Evolutionary conservation across 768 basidiomycete genomes (phyloP).

Genomic region (Leccinellum luteum): DNA sequence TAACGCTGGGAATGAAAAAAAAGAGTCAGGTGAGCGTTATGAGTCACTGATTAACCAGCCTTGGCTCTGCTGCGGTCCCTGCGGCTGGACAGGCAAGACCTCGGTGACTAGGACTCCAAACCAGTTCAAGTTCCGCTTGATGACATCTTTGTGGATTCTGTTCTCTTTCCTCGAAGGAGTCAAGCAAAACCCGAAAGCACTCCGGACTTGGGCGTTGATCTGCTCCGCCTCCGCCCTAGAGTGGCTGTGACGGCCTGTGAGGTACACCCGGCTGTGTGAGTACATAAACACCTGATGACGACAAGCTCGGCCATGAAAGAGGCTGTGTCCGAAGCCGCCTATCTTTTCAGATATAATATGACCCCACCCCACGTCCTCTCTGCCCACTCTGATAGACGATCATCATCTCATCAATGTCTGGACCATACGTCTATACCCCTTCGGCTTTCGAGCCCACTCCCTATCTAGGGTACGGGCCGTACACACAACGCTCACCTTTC

Average conservation of each 20-base stretch:
- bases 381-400: not conserved
- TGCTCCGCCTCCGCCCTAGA: not conserved
- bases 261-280: not conserved
- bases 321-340: constrained; percentile 13
- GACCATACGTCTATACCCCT: constrained; percentile 44
- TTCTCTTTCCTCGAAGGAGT: not conserved
- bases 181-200: not conserved
- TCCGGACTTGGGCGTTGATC: constrained; percentile 3
- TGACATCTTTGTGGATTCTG: not conserved
- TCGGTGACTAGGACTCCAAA: too few species aligned
- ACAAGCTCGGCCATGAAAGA: not conserved
- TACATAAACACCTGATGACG: constrained; percentile 9
- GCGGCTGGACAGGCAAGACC: too few species aligned
- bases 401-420: constrained; percentile 32
- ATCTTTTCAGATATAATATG: constrained; percentile 21
- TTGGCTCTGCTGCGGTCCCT: too few species aligned
- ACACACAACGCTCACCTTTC: constrained; percentile 42
- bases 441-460: constrained; percentile 34
- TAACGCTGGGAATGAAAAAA: too few species aligned
- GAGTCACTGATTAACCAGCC: too few species aligned
- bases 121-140: not conserved
- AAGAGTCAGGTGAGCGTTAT: too few species aligned
- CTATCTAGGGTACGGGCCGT: constrained; percentile 32
- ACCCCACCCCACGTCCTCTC: not conserved
- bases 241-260: constrained; percentile 21